Conservation (phyloP, 805 yeast species). For the Candida koratica region DNA sequence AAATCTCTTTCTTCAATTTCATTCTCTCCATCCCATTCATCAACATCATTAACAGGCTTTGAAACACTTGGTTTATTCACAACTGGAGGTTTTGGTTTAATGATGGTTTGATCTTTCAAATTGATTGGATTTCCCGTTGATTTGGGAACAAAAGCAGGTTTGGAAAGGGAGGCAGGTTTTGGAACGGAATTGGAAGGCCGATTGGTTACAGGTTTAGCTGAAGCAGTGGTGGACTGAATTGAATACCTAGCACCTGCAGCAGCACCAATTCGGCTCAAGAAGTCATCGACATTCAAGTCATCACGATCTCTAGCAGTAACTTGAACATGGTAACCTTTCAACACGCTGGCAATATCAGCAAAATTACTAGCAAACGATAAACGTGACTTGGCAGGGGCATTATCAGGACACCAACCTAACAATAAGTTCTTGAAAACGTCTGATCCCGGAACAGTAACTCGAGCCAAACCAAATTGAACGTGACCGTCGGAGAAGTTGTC, state of each 20-base stretch:
- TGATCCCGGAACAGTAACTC: conserved; percentile 88
- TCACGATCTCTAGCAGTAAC: conserved; percentile 93
- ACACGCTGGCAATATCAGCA: conserved; percentile 65
- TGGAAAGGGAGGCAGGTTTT: conserved; percentile 12
- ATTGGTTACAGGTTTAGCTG: conserved; percentile 23
- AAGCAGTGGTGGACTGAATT: conserved; percentile 17
- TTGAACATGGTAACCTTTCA: conserved; percentile 89
- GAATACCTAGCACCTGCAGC: conserved; percentile 94
- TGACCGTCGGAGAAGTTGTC: conserved; percentile 80
- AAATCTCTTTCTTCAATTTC: conserved; percentile 55
- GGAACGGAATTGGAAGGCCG: conserved; percentile 21
- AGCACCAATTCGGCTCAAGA: conserved; percentile 71
- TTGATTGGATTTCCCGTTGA: conserved; percentile 40
- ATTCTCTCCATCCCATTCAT: conserved; percentile 67
- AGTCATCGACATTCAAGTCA: conserved; percentile 77
- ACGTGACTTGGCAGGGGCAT: conserved; percentile 75
- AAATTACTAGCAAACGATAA: conserved; percentile 74
- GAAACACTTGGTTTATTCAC: conserved; percentile 19
- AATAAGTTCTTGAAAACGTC: conserved; percentile 80
- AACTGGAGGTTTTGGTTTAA: conserved; percentile 14
- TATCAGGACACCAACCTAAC: conserved; percentile 97
- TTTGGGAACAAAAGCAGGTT: conserved; percentile 29
- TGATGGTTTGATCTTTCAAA: conserved; percentile 16
- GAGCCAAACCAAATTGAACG: conserved; percentile 85
- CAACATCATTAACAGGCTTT: conserved; percentile 17